A percentile compares a stretch with the other conserved stretches of the same genome.
These are phyloP conservation scores for Nemania abortiva DNA, from an alignment of 2,329 filamentous ascomycete genomes.

Conservation along the genomic window DNA sequence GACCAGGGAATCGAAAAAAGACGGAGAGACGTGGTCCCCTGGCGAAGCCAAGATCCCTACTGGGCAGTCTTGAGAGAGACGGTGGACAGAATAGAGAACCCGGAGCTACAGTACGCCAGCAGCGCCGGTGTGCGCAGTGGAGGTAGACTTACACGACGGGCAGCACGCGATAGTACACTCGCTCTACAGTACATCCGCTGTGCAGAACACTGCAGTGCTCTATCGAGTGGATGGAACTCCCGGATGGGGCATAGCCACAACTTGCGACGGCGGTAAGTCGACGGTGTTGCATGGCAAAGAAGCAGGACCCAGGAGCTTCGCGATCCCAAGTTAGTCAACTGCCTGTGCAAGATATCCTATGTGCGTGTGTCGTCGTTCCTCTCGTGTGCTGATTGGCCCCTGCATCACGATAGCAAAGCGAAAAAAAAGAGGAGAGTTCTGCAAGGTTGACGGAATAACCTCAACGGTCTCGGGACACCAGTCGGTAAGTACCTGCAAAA, in stretches of 20 bases:
- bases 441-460: constrained; percentile 17
- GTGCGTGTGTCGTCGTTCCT: constrained; percentile 3
- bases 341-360: neutral
- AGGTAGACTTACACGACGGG: neutral
- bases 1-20: constrained; percentile 19
- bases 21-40: constrained; percentile 26
- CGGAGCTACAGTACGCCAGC: neutral
- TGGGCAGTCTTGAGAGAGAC: neutral
- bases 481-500: constrained; percentile 9
- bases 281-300: constrained; percentile 15
- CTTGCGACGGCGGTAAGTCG: constrained; percentile 22
- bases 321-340: constrained; percentile 11
- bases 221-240: constrained; percentile 25
- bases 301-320: constrained; percentile 9
- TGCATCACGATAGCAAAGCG: constrained; percentile 20
- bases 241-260: constrained; percentile 16
- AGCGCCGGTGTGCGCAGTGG: neutral
- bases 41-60: constrained; percentile 24
- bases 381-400: constrained; percentile 24
- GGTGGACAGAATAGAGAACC: neutral
- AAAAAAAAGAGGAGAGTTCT: constrained; percentile 19
- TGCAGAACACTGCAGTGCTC: neutral
- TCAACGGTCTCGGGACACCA: constrained; percentile 15
- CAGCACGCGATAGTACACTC: neutral
- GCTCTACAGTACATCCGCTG: neutral